These are phyloP conservation scores for Alternaria sp. DNA, from an alignment of 2,329 filamentous ascomycete genomes.

Conservation along the genomic window DNA sequence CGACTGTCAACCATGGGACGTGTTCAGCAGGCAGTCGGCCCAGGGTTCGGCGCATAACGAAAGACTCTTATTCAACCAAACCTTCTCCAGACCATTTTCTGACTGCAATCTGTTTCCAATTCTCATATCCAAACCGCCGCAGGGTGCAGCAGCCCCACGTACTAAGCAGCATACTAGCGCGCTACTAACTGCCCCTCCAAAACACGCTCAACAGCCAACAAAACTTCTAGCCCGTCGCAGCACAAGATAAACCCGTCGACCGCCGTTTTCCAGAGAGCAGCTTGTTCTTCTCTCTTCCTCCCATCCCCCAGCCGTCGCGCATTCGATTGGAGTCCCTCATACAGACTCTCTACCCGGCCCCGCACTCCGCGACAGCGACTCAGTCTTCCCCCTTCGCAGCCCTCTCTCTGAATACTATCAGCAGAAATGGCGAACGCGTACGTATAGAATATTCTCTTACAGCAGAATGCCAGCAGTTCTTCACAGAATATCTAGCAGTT, in stretches of 20 bases:
- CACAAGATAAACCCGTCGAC: conserved; percentile 29
- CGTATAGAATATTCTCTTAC: conserved; percentile 23
- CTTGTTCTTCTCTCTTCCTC: conserved; percentile 1
- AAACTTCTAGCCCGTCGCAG: conserved; percentile 22
- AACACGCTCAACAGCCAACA: conserved; percentile 34
- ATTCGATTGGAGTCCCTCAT: conserved; percentile 17
- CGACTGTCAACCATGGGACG: conserved; percentile 8
- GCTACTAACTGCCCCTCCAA: conserved; percentile 26
- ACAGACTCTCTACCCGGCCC: conserved; percentile 21
- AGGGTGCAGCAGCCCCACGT: conserved; percentile 33
- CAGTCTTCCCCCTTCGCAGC: conserved; percentile 13
- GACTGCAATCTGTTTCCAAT: conserved; percentile 22
- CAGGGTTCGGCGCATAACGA: conserved; percentile 11
- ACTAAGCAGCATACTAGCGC: conserved; percentile 26
- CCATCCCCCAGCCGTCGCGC: conserved; percentile 2
- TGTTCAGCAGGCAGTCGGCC: conserved; percentile 16
- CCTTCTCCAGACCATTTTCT: conserved; percentile 5
- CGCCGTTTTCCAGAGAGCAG: conserved; percentile 19
- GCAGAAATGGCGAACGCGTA: conserved; percentile 72
- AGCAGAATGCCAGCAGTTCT: not conserved
- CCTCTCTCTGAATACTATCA: conserved; percentile 12
- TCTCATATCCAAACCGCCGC: conserved; percentile 22
- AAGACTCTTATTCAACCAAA: conserved; percentile 9
- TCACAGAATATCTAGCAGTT: not conserved
- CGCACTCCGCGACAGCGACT: conserved; percentile 18